Percentiles rank a stretch among this genome's conserved stretches.
Conservation (phyloP, 208 protist genomes). For the Kentomonas sorsogonicus region DNA sequence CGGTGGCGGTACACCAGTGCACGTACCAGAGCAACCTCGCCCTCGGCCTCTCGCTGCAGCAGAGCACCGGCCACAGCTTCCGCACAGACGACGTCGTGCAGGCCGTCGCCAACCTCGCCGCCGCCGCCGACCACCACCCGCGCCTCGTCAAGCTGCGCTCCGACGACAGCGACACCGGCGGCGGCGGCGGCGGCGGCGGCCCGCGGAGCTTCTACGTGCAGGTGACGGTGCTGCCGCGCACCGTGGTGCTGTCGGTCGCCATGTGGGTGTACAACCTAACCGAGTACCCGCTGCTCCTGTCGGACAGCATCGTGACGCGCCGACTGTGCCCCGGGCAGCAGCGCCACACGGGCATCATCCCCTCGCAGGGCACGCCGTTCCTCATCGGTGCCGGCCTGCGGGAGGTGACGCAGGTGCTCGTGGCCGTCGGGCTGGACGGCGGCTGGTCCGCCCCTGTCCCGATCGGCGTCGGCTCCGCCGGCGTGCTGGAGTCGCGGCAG, state of each 20-base stretch:
- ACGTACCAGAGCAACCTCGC: conserved; percentile 46
- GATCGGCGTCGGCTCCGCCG: conserved; percentile 55
- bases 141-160: conserved; percentile 45
- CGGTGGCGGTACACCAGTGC: conserved; percentile 50
- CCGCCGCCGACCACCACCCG: conserved; percentile 44
- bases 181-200: too few species aligned
- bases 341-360: conserved; percentile 56
- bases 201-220: conserved; percentile 78
- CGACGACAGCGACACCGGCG: conserved; percentile 32
- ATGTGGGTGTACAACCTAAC: conserved; percentile 81
- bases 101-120: conserved; percentile 32
- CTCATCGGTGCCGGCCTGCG: conserved; percentile 53
- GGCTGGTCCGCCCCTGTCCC: conserved; percentile 51
- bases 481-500: conserved; percentile 49
- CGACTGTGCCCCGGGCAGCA: conserved; percentile 50
- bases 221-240: conserved; percentile 56
- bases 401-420: conserved; percentile 46
- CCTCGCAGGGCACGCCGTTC: conserved; percentile 70
- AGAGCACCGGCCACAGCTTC: conserved; percentile 54
- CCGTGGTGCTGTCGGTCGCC: conserved; percentile 61
- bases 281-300: conserved; percentile 67
- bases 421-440: conserved; percentile 64
- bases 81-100: conserved; percentile 27
- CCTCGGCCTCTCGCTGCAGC: conserved; percentile 49
- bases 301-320: conserved; percentile 37